phyloP scores from a whole-genome alignment of 2,329 filamentous ascomycete species.

The Aspergillus pseudotamarii region DNA sequence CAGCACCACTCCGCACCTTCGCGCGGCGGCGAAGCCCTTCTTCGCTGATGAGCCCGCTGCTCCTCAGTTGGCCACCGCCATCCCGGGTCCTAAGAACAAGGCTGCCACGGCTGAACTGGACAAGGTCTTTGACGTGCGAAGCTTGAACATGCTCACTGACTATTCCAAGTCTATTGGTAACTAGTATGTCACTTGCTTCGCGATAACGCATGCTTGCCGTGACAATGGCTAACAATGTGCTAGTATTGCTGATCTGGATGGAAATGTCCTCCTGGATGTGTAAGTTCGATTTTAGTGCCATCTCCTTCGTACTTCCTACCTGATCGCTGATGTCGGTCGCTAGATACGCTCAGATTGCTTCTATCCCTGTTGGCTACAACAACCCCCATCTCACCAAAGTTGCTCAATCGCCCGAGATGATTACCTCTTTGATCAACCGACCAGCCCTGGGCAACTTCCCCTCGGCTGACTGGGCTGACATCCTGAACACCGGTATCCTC shows the following conservation, averaged over 20 bases:
- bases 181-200: conserved; percentile 55
- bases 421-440: conserved; percentile 79
- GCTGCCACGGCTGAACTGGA: conserved; percentile 70
- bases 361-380: conserved; percentile 90
- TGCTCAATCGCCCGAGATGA: conserved; percentile 76
- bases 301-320: not conserved
- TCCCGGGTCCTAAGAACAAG: conserved; percentile 77
- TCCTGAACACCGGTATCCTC: conserved; percentile 79
- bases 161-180: conserved; percentile 77
- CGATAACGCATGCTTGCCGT: no score
- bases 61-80: conserved; percentile 59
- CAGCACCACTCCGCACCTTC: conserved; percentile 38
- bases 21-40: conserved; percentile 51
- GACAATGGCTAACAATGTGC: not conserved
- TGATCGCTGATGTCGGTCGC: conserved; percentile 8
- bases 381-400: conserved; percentile 74
- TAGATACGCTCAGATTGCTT: conserved; percentile 88
- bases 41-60: conserved; percentile 61
- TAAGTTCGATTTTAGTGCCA: conserved; percentile 31
- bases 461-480: conserved; percentile 76
- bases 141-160: conserved; percentile 79
- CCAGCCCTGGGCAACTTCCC: conserved; percentile 92
- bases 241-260: conserved; percentile 54
- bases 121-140: conserved; percentile 81
- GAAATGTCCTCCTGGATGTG: conserved; percentile 56